Evolutionary conservation across 2,329 filamentous ascomycete genomes (phyloP).

Genomic region (Cadophora sp.): DNA sequence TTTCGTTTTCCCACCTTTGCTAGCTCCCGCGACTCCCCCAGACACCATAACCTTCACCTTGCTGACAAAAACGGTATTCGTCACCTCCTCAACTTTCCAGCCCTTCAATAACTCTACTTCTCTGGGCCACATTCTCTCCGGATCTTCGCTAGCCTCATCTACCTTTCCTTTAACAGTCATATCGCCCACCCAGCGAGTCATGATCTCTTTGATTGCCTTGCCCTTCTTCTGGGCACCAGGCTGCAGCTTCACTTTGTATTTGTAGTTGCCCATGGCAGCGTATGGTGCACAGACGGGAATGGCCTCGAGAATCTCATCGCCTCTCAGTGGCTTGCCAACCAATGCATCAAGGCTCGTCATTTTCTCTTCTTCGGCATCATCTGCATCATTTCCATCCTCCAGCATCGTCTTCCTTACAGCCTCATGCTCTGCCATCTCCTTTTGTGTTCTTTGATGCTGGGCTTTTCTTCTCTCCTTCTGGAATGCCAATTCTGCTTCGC

Average conservation of each 20-base stretch:
- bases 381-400: constrained; percentile 65
- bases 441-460: constrained; percentile 80
- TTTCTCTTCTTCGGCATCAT: constrained; percentile 63
- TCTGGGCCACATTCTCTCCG: constrained; percentile 81
- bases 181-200: constrained; percentile 79
- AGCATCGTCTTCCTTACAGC: constrained; percentile 67
- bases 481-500: constrained; percentile 75
- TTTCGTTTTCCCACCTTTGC: constrained; percentile 42
- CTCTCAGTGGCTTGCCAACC: constrained; percentile 77
- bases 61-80: constrained; percentile 80
- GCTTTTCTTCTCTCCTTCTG: constrained; percentile 77
- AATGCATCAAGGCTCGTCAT: constrained; percentile 70
- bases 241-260: constrained; percentile 96
- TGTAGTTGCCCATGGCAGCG: constrained; percentile 70
- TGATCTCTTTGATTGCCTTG: constrained; percentile 88
- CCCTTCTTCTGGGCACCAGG: constrained; percentile 91
- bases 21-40: constrained; percentile 53
- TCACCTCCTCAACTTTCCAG: constrained; percentile 81
- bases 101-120: constrained; percentile 86
- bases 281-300: constrained; percentile 71
- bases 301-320: constrained; percentile 80
- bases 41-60: constrained; percentile 82
- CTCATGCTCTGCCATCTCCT: constrained; percentile 78
- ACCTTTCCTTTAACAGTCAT: constrained; percentile 60
- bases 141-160: constrained; percentile 66